Conservation (phyloP, 768 basidiomycete genomes). For the Mycena albidolilacea region DNA sequence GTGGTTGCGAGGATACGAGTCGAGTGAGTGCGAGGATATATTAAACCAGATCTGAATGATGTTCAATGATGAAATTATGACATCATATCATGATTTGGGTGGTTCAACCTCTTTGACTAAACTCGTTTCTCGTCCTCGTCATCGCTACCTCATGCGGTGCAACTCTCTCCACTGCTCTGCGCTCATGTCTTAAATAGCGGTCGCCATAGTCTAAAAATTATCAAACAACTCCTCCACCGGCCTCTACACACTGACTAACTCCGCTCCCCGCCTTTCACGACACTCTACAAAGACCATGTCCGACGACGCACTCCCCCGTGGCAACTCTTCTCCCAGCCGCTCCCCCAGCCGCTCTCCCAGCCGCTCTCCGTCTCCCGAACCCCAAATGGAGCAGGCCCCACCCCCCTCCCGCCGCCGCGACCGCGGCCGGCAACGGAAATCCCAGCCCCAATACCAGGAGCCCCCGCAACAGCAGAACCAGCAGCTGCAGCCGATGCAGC, state of each 20-base stretch:
- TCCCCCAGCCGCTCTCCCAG: conserved; percentile 14
- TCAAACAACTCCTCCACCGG: background rate
- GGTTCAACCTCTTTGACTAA: background rate
- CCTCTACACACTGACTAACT: background rate
- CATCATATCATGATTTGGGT: background rate
- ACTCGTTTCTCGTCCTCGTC: no score
- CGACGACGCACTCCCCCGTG: conserved; percentile 13
- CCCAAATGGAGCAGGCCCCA: conserved; percentile 11
- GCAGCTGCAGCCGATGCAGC: conserved; percentile 14
- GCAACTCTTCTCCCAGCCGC: background rate
- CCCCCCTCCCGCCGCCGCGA: conserved; percentile 22
- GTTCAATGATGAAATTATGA: background rate
- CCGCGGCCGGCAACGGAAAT: conserved; percentile 3
- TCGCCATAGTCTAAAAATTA: background rate
- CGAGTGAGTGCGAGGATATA: no score
- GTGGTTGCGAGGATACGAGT: background rate
- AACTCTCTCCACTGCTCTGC: background rate
- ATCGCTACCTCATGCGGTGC: background rate
- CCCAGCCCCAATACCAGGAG: conserved; percentile 7
- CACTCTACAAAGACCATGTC: background rate
- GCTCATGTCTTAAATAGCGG: background rate
- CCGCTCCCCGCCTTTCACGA: background rate
- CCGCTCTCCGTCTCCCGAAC: conserved; percentile 28
- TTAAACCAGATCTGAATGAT: no score
- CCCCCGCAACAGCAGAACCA: conserved; percentile 19